These are phyloP conservation scores for Lasiosphaeria hispida DNA, from an alignment of 495 filamentous ascomycete genomes.

Conservation along the genomic window DNA sequence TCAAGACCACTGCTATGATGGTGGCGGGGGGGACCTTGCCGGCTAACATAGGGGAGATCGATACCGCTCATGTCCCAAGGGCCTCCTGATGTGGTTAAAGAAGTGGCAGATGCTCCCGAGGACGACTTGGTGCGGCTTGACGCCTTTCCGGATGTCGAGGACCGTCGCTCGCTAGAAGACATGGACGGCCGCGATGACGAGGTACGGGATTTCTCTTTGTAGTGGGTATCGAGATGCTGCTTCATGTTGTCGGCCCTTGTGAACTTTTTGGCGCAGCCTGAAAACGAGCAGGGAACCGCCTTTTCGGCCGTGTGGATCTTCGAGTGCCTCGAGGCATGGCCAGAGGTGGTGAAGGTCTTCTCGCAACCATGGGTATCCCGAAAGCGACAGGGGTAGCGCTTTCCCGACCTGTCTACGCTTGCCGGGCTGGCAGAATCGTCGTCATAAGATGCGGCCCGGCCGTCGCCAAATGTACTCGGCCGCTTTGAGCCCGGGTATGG, in stretches of 20 bases:
- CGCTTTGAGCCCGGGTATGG: constrained; percentile 33
- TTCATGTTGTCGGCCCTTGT: constrained; percentile 99
- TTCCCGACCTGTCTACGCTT: constrained; percentile 41
- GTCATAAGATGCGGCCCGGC: constrained; percentile 31
- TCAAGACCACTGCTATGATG: too few relatives aligned
- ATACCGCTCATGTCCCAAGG: too few relatives aligned
- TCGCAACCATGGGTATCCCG: constrained; percentile 65
- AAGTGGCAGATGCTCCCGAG: constrained; percentile 4
- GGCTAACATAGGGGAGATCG: too few relatives aligned
- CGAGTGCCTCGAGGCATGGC: constrained; percentile 92
- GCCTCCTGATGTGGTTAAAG: too few relatives aligned
- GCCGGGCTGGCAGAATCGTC: constrained; percentile 42
- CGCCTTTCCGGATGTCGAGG: constrained; percentile 34
- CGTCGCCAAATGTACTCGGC: constrained; percentile 29
- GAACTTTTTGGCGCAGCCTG: constrained; percentile 82
- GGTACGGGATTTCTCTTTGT: constrained; percentile 49
- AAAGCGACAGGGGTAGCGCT: constrained; percentile 65
- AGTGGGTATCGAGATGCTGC: constrained; percentile 90
- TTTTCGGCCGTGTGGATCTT: constrained; percentile 98
- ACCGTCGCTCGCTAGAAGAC: constrained; percentile 28
- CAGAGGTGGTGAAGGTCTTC: constrained; percentile 91
- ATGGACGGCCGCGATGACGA: constrained; percentile 27
- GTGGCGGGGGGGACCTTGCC: too few relatives aligned
- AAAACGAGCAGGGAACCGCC: constrained; percentile 77
- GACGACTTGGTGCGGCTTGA: constrained; percentile 22